Conservation (phyloP, 2,329 filamentous ascomycete genomes). For the Colletotrichum tabaci region DNA sequence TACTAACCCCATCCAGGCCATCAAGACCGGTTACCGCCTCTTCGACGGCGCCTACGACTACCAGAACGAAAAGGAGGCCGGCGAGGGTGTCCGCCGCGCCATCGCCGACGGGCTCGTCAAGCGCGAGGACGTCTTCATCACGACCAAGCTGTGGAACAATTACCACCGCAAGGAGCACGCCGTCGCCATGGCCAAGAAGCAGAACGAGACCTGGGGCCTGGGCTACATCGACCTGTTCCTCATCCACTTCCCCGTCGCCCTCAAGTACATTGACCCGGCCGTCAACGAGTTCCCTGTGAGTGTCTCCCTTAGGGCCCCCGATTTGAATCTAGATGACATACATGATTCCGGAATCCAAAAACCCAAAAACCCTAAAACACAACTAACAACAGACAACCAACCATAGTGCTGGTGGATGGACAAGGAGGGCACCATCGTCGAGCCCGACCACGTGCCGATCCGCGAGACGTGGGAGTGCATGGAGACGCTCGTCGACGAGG, state of each 20-base stretch:
- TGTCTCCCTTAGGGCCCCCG: neutral
- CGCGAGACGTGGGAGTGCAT: slow-evolving; percentile 75
- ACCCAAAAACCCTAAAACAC: no score
- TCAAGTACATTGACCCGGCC: slow-evolving; percentile 60
- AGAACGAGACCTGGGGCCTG: slow-evolving; percentile 73
- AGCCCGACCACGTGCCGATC: slow-evolving; percentile 51
- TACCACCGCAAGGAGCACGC: slow-evolving; percentile 79
- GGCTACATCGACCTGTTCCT: slow-evolving; percentile 80
- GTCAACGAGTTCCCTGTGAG: slow-evolving; percentile 56
- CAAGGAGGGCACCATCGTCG: slow-evolving; percentile 58
- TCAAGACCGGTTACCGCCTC: slow-evolving; percentile 67
- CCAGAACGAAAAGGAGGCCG: slow-evolving; percentile 77
- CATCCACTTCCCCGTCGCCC: slow-evolving; percentile 72
- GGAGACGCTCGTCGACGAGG: slow-evolving; percentile 66
- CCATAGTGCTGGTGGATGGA: slow-evolving; percentile 55
- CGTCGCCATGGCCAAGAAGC: slow-evolving; percentile 70
- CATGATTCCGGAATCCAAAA: no score
- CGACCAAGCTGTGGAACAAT: slow-evolving; percentile 89
- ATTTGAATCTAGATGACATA: no score
- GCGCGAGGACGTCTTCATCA: slow-evolving; percentile 86
- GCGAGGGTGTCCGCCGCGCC: slow-evolving; percentile 71
- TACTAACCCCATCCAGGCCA: slow-evolving; percentile 50
- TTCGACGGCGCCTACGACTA: slow-evolving; percentile 72
- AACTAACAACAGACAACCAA: slow-evolving; percentile 3
- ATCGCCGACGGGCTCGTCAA: slow-evolving; percentile 73